Evolutionary conservation across 2,329 filamentous ascomycete genomes (phyloP), one percentile per base, ranked within the genome.

Genomic region (Didymella lethalis): DNA sequence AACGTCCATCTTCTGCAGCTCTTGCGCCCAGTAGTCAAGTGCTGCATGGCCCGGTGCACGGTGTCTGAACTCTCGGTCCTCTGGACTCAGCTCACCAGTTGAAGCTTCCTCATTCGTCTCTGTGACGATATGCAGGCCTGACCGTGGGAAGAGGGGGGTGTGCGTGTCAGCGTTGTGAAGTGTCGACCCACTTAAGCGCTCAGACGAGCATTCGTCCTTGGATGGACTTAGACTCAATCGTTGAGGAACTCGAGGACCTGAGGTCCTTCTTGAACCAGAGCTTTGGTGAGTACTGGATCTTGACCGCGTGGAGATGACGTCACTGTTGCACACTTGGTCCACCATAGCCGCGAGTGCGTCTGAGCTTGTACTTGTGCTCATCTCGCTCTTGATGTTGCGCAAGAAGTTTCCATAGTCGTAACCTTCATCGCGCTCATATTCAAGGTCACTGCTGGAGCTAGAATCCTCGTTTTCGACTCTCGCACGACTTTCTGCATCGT

Each of bases 331-430:
- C 4, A 54, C 16, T 31, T 55, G 36, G 12, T 57, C 48, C 7
- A 54, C 48, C 58, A 57, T 54, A n/a, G 40, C 46, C 6, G 44
- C 44, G 8, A 55, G 57, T 25, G 32, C 26, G 16, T 34, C 45
- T 14, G 51, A 48, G 31, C 47, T 55, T n/a, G 47, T 36, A 23
- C 50, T 51, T n/a, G 43, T 48, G 11, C 47, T 55, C 51, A 55
- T 48, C 7, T 63, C 54, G 8, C 49, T 43, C 50, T 54, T 64
- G 31, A 65, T 65, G 28, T 54, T 65, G 4, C 61, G 54, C 31
- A 65, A 18, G 41, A 67, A 64, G 45, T 67, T 65, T 18, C 50
- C 41, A 32, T 67, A 65, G 25, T 45, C 47, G 26, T 65, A 67
- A 7, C 63, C 64, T 11, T 54, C 59, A 23, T 62, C 60, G 28